Evolutionary conservation across 495 filamentous ascomycete genomes (phyloP), one percentile per base, ranked within the genome.

Genomic region (Penicillium ochrochloron): DNA sequence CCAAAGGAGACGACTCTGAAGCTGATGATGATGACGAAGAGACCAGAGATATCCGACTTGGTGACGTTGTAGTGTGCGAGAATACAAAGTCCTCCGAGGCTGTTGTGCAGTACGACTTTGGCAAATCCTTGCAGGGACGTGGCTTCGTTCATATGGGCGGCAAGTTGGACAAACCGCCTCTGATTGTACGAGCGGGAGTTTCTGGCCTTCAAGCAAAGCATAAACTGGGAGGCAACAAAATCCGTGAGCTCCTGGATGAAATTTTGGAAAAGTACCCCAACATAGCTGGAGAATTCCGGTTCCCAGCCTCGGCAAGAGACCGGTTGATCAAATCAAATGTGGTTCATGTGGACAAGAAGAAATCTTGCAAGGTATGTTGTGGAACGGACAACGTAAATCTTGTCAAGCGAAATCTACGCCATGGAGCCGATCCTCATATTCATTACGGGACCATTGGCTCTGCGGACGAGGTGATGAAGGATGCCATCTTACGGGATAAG

Each of bases 361-460:
- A 53, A 9, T 33, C 31, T 7, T 35, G 54, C 31, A 23, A 57
- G 33, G 12, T n/a, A 21, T 57, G 54, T 41, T 31, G 54, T 23
- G 31, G 31, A 3, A 17, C 12, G 31, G 54, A 41, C 7, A 23
- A 56, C 14, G 37, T 21, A 8, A 56, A 56, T 12, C 53, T 56
- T 6, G 53, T 56, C 11, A 56, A 56, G 34, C n/a, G 53, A 19
- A 56, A 35, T 4, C 29, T 8, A 2, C 53, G 53, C 12, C 14
- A 25, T 21, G 31, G 19, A 17, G 25, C 2, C 23, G n/a, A 25
- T 27, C 23, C 34, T 34, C 53, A 21, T n/a, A 33, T 78, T 25
- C 70, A 72, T 35, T 67, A 65, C 39, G 71, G 71, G 3, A 25
- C 48, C 7, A 67, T 73, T 33, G 71, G 67, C 21, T 73, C 71